Base-by-base conservation (phyloP, 2,329 filamentous ascomycete genomes). In the Alternaria sp. region DNA sequence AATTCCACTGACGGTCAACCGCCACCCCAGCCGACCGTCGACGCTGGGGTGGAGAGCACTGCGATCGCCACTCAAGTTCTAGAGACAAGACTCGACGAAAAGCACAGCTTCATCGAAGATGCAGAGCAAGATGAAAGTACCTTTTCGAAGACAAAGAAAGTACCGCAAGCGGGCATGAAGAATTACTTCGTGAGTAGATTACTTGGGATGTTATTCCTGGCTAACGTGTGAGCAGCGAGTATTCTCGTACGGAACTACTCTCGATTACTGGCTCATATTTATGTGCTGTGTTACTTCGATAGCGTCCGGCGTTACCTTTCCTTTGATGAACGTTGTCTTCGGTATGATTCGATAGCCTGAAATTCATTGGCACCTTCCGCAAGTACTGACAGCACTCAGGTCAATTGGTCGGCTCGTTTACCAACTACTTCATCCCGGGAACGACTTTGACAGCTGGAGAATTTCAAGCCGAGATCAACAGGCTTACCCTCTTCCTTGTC, bases 311-410 rank as follows among this genome's bases (percentile, higher is more conserved):
- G 69, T 77, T 54, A 68, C 77, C 0, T 72, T 87, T 7, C 87
- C 86, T 0, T 68, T 88, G 32, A 88, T 90, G 86, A 86, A 88
- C 40, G 79, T 89, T 43, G 80, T 89, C 7, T 87, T 89, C 72
- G 87, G 87, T 67, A 77, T 78, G 40, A 61, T 3, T 21, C 36
- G 25, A 17, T 30, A 32, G 9, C 3, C 21, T 15, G n/a, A 15
- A 2, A 52, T 21, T 15, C 5, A 1, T 5, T 17, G 19, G 36
- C 13, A 9, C 3, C 19, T 12, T 40, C 5, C 6, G 4, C 15
- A 11, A 26, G 6, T 25, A 45, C 59, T 62, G 40, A 66, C 10
- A 17, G 13, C 4, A 8, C 52, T 10, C 63, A 79, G 73, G 78
- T 26, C 73, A 79, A 59, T 74, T 79, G 2, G 83, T 88, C 49